These are phyloP conservation scores for Digitaria exilis DNA, from an alignment of 202 grass and related monocot species.

Conservation along the genomic window DNA sequence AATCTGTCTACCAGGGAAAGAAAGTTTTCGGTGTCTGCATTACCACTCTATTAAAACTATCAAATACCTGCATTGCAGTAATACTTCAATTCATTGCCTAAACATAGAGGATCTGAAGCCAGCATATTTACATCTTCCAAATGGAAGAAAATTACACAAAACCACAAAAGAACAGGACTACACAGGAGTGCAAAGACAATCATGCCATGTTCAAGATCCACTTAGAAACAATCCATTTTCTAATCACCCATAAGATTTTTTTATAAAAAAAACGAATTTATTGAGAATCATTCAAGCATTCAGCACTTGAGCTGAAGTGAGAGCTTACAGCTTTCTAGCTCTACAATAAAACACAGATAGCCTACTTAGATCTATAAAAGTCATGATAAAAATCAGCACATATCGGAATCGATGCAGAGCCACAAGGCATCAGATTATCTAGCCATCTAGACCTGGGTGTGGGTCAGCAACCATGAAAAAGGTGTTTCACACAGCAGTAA, in stretches of 20 bases:
- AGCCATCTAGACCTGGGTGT: neutral
- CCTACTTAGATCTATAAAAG: neutral
- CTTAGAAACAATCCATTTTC: neutral
- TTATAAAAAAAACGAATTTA: neutral
- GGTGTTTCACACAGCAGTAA: constrained; percentile 1
- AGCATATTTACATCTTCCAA: neutral
- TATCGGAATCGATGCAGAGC: neutral
- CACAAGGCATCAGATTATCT: neutral
- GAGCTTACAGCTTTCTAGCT: neutral
- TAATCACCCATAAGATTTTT: neutral
- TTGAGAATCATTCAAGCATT: neutral
- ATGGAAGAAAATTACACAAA: neutral
- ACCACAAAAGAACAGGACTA: neutral
- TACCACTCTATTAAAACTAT: neutral
- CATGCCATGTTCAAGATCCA: neutral
- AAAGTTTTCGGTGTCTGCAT: neutral
- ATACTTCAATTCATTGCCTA: constrained; percentile 12
- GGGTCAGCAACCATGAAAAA: neutral
- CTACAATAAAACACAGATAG: neutral
- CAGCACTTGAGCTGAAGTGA: neutral
- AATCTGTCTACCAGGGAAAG: neutral
- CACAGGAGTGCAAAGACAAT: neutral
- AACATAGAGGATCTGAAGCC: neutral
- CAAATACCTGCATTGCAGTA: neutral
- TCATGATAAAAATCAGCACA: neutral